Conservation (phyloP, 139 green algal genomes). For the Microglena sp. region DNA sequence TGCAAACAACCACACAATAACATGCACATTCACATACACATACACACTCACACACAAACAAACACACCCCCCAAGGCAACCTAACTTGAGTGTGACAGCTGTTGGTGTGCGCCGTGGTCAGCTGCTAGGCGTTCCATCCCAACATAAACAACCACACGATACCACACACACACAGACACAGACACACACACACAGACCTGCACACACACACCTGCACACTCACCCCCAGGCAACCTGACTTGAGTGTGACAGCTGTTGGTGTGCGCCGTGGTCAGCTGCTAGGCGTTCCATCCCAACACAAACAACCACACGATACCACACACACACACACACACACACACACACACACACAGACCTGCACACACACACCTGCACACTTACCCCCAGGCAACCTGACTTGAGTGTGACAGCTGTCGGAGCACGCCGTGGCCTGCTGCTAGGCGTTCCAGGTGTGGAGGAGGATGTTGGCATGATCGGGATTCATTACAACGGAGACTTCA, state of each 20-base stretch:
- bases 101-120: slow-evolving; percentile 57
- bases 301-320: no score
- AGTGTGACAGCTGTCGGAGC: slow-evolving; percentile 79
- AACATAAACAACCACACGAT: no score
- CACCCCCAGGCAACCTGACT: slow-evolving; percentile 27
- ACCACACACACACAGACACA: no score
- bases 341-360: neutral
- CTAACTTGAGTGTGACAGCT: slow-evolving; percentile 65
- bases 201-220: neutral
- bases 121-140: slow-evolving; percentile 53
- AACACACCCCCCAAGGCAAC: slow-evolving; percentile 15
- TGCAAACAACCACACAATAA: no score
- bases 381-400: slow-evolving; percentile 38
- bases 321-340: no score
- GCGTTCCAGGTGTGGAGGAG: slow-evolving; percentile 65
- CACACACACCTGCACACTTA: neutral
- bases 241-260: slow-evolving; percentile 78
- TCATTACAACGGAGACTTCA: slow-evolving; percentile 60
- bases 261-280: slow-evolving; percentile 42
- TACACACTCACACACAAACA: neutral
- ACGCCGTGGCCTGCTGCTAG: slow-evolving; percentile 39
- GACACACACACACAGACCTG: neutral
- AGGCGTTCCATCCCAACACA: no score
- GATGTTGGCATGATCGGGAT: slow-evolving; percentile 86
- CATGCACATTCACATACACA: neutral